A percentile compares a stretch with the other conserved stretches of the same genome.
Evolutionary conservation across 2,329 filamentous ascomycete species (phyloP).

Genomic region (Ceratocystis huliohia): DNA sequence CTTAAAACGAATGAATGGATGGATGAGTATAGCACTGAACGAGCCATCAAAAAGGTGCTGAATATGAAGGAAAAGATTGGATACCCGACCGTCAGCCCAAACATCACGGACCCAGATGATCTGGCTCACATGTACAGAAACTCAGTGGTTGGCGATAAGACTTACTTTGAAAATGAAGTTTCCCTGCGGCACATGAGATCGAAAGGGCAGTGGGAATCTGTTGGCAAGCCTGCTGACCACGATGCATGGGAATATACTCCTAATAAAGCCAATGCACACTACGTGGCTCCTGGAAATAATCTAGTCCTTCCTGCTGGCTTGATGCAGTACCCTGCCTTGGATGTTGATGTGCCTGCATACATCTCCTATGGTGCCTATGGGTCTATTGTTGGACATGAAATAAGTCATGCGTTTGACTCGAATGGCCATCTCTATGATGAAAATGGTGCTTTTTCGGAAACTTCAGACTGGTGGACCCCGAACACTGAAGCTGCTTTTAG

Average conservation of each 20-base stretch:
- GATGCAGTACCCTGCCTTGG: constrained; percentile 56
- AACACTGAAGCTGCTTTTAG: constrained; percentile 46
- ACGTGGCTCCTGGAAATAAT: constrained; percentile 51
- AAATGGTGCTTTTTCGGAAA: constrained; percentile 37
- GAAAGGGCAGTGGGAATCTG: constrained; percentile 40
- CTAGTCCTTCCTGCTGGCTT: constrained; percentile 59
- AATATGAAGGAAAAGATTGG: constrained; percentile 60
- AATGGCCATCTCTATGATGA: constrained; percentile 52
- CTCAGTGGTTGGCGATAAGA: constrained; percentile 37
- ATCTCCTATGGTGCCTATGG: constrained; percentile 58
- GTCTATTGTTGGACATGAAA: constrained; percentile 53
- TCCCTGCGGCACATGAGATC: constrained; percentile 37
- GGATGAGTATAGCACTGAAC: constrained; percentile 45
- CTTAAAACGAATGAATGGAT: constrained; percentile 51
- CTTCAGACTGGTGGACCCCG: constrained; percentile 55
- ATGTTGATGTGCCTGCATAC: constrained; percentile 49
- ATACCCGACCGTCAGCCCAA: constrained; percentile 49
- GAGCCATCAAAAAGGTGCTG: constrained; percentile 51
- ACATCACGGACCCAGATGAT: constrained; percentile 45
- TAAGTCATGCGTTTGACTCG: constrained; percentile 58
- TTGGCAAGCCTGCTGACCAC: constrained; percentile 48
- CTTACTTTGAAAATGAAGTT: constrained; percentile 47
- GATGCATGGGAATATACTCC: constrained; percentile 49
- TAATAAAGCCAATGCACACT: constrained; percentile 53
- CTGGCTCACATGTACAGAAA: constrained; percentile 46